Conservation (phyloP, 345 rosid genomes). For the Eucalyptus shirleyi region DNA sequence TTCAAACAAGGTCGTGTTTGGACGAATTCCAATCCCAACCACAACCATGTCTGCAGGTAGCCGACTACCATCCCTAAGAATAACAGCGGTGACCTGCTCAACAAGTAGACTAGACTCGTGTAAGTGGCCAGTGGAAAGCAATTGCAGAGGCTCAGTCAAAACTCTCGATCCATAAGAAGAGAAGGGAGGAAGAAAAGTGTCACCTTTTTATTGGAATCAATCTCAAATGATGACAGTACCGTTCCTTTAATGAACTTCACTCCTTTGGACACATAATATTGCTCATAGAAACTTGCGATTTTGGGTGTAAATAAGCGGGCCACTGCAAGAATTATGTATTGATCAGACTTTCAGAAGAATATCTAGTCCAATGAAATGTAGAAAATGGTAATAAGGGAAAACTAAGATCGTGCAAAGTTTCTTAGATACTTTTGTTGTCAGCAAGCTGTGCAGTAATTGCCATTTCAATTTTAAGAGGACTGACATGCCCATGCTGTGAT, state of each 20-base stretch:
- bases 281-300: conserved; percentile 72
- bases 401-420: not conserved
- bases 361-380: not conserved
- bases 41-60: conserved; percentile 78
- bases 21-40: conserved; percentile 90
- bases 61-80: conserved; percentile 66
- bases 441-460: not conserved
- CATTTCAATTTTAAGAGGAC: not conserved
- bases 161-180: not conserved
- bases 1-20: conserved; percentile 86
- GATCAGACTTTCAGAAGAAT: not conserved
- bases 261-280: conserved; percentile 63
- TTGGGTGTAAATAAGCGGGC: conserved; percentile 86
- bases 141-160: not conserved
- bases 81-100: conserved; percentile 69
- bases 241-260: conserved; percentile 84
- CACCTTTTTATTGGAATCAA: conserved; percentile 60
- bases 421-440: not conserved
- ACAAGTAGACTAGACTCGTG: not conserved
- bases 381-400: not conserved
- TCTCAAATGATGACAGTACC: conserved; percentile 61
- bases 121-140: not conserved
- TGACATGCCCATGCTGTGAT: not conserved
- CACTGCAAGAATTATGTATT: conserved; percentile 31
- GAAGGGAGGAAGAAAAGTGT: not conserved